Base-by-base conservation (phyloP, 768 basidiomycete genomes). In the Kwoniella dendrophila region DNA sequence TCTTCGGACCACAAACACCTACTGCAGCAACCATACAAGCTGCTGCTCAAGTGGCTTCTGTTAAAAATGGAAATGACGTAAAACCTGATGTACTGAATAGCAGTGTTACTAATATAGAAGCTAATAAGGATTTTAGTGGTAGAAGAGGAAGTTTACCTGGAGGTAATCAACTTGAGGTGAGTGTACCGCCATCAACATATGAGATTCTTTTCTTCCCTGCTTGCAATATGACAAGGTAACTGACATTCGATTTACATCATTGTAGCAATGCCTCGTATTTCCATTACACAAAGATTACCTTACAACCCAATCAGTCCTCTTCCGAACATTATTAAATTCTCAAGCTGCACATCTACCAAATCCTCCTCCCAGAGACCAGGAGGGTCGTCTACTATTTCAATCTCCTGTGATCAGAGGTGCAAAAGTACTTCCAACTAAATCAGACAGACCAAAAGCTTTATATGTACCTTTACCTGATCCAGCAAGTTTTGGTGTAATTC, bases 241-340 rank as follows among this genome's bases (percentile, higher is more conserved):
- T n/a, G n/a, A n/a, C n/a, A 54, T 24, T 22, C 24, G 2, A 22
- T 14, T 14, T 34, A 32, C 32, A 22, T 10, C 32, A 14, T 8
- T 22, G 48, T 59, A 63, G 55, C 48, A 50, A 56, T 63, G 54
- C 38, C 51, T 76, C 30, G 63, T 67, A 12, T 75, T 76, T 56
- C 68, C 67, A 12, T 80, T 92, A 27, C 92, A 95, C 71, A 82
- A 85, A 65, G 89, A 90, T 74, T 90, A 88, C 72, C 84, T 95
- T 44, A 85, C 86, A n/a, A 86, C 89, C 18, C 90, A 92, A 77
- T 92, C 90, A 0, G 59, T 66, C 3, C 56, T 76, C 22, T 73
- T 76, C 59, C 73, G 68, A 3, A 84, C 83, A 7, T 83, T 93
- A 41, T 85, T 93, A 74, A 88, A 27, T 82, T 85, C 40, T 84